Evolutionary conservation across 2,329 filamentous ascomycete genomes (phyloP).

Genomic region (Aspergillus proliferans): DNA sequence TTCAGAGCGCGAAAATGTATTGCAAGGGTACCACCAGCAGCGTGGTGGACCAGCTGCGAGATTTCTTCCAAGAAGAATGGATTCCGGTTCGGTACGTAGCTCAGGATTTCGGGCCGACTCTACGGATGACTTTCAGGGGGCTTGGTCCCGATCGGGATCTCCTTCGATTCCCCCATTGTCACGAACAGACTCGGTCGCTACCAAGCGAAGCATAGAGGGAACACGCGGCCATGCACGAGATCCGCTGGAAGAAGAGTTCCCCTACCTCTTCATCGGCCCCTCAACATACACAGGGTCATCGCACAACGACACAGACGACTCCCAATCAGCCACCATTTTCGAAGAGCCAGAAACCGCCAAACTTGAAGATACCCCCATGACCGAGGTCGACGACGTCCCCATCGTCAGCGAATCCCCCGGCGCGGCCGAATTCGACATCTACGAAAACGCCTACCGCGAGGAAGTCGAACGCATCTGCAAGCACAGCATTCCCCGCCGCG

Average conservation of each 20-base stretch:
- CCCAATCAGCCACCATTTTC: conserved; percentile 11
- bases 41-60: conserved; percentile 10
- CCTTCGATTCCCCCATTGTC: conserved; percentile 20
- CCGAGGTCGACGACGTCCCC: conserved; percentile 14
- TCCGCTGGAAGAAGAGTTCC: conserved; percentile 57
- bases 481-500: conserved; percentile 28
- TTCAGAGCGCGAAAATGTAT: conserved; percentile 45
- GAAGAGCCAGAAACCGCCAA: conserved; percentile 26
- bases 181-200: conserved; percentile 24
- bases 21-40: conserved; percentile 47
- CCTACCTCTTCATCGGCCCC: conserved; percentile 71
- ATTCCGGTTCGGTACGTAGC: conserved; percentile 21
- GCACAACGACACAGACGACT: conserved; percentile 8
- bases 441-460: conserved; percentile 78
- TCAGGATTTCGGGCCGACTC: conserved; percentile 10
- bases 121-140: conserved; percentile 12
- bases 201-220: conserved; percentile 38
- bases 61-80: conserved; percentile 17
- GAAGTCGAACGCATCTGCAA: conserved; percentile 68
- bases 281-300: conserved; percentile 37
- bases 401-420: conserved; percentile 78
- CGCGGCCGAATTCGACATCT: conserved; percentile 78
- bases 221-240: conserved; percentile 59
- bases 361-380: conserved; percentile 20
- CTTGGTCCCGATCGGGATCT: conserved; percentile 17